Evolutionary conservation across 257 asterid species (phyloP), one percentile per base, ranked within the genome.

Genomic region (Plantago elongata): DNA sequence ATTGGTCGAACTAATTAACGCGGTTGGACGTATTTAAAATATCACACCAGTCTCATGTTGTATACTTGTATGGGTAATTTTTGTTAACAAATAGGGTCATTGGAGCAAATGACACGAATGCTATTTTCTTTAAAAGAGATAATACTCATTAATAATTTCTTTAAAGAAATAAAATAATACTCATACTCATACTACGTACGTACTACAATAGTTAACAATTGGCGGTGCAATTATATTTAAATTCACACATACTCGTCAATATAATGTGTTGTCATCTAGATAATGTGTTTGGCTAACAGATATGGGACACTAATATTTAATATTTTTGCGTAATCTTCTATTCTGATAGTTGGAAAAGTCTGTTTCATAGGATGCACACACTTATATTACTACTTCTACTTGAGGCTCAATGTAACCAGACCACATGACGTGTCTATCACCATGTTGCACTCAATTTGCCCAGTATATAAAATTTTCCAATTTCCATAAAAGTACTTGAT

Each of bases 361-460:
- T 52, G 62, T 64, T 29, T 54, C 45, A 44, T 43, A 45, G 52
- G 54, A 43, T 40, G 52, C 45, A 22, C 61, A 64, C 61, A 54
- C n/a, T n/a, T n/a, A n/a, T n/a, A 52, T 44, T 22, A 22, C 43
- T 48, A 15, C 14, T 52, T 52, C 9, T 17, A 37, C 22, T 57
- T 52, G 5, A 57, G 49, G 45, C 64, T 17, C 60, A 37, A 68
- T 71, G 45, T 18, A 60, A 29, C 64, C 74, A 74, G 74, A 72
- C 85, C 85, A 76, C 72, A 72, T 79, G 79, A 67, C 67, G 59
- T 74, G 73, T 76, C 64, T 37, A 60, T 72, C 29, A 54, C 58
- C 58, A 18, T 52, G 30, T 17, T 15, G 6, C 40, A 34, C 40
- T 34, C 40, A 34, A 5, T 34, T 4, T 34, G 8, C 40, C 40